Percentiles rank a stretch among this genome's conserved stretches.
These are phyloP conservation scores for Monosporascus sp. DNA, from an alignment of 2,329 filamentous ascomycete species.

Conservation along the genomic window DNA sequence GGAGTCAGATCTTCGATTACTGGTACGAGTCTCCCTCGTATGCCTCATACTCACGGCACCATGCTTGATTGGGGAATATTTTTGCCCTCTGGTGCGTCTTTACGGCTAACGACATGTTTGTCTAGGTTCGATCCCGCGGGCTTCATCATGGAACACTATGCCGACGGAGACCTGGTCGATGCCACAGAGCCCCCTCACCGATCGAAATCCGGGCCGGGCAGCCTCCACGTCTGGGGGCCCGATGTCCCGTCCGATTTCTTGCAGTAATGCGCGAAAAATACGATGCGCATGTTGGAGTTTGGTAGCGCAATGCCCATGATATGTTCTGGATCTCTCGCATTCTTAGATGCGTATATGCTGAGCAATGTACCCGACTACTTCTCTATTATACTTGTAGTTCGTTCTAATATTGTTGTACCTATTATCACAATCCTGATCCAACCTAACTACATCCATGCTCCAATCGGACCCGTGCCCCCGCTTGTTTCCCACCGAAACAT, in stretches of 20 bases:
- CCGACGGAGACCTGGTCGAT: constrained; percentile 62
- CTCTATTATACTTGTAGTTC: too few species aligned
- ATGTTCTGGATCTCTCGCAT: too few species aligned
- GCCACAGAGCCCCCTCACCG: constrained; percentile 44
- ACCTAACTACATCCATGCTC: too few species aligned
- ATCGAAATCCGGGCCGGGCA: constrained; percentile 34
- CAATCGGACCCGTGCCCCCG: too few species aligned
- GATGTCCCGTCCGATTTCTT: constrained; percentile 14
- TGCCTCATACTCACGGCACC: background rate
- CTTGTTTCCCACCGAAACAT: too few species aligned
- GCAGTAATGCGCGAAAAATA: background rate
- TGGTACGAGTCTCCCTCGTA: constrained; percentile 47
- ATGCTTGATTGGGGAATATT: background rate
- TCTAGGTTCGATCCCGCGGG: constrained; percentile 55
- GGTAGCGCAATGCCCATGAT: too few species aligned
- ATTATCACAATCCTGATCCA: too few species aligned
- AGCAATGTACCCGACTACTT: too few species aligned
- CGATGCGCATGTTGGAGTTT: too few species aligned
- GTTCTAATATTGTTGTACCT: too few species aligned
- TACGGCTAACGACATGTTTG: background rate
- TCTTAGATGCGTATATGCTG: too few species aligned
- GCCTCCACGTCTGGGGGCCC: constrained; percentile 40
- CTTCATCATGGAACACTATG: constrained; percentile 66
- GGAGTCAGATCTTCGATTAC: constrained; percentile 69
- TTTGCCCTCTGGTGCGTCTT: background rate